Conservation (phyloP, 345 rosid species). For the Eucalyptus shirleyi region DNA sequence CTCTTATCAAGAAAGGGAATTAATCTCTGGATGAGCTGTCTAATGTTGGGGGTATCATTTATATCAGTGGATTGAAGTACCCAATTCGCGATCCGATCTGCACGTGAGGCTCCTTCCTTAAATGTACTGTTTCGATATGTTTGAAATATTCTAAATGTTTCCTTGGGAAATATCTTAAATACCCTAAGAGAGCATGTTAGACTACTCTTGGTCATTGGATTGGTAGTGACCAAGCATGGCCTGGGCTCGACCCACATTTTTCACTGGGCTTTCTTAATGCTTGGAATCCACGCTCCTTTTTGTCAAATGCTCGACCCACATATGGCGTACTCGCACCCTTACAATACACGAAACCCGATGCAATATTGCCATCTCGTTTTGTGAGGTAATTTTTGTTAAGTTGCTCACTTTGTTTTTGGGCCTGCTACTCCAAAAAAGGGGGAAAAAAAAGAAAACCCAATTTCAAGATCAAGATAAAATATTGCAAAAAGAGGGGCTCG, state of each 20-base stretch:
- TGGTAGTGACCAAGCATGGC: background rate
- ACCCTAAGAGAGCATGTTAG: background rate
- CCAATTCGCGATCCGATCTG: background rate
- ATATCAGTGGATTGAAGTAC: background rate
- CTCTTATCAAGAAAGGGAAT: background rate
- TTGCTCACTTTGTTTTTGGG: background rate
- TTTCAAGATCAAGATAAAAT: background rate
- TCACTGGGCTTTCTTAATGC: background rate
- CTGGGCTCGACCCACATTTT: background rate
- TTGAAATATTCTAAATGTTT: background rate
- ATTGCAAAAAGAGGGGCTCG: background rate
- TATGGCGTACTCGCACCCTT: background rate
- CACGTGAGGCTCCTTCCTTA: background rate
- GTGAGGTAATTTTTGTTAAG: background rate
- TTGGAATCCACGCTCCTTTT: background rate
- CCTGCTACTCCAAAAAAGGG: background rate
- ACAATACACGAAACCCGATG: background rate
- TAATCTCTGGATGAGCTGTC: background rate
- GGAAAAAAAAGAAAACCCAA: fast-evolving
- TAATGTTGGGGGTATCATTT: background rate
- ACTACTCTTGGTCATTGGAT: background rate
- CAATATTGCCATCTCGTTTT: background rate
- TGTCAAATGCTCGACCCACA: too few relatives aligned
- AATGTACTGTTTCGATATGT: background rate
- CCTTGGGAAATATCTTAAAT: too few relatives aligned